Evolutionary conservation across 306 rosid genomes (phyloP).

Genomic region (Aeschynomene evenia): DNA sequence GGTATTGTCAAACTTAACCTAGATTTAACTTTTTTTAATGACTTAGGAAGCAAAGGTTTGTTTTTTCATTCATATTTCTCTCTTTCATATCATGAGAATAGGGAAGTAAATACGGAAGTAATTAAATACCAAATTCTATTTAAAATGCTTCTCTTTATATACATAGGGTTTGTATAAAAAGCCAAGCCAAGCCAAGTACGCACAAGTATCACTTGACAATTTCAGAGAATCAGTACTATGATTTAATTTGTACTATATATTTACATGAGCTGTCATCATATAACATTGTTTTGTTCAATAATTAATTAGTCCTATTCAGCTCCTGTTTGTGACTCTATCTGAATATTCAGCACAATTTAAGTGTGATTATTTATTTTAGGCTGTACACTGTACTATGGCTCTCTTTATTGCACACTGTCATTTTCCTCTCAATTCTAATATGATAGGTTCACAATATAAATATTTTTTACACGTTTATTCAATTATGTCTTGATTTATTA

Average conservation of each 20-base stretch:
- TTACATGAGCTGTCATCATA: conserved; percentile 14
- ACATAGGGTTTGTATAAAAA: not conserved
- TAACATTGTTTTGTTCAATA: not conserved
- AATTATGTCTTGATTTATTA: too few relatives aligned
- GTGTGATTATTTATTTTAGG: not conserved
- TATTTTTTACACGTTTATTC: too few relatives aligned
- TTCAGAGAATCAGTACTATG: not conserved
- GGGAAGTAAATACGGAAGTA: not conserved
- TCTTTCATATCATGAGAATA: too few relatives aligned
- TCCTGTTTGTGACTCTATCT: not conserved
- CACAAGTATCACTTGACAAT: not conserved
- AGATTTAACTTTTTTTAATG: too few relatives aligned
- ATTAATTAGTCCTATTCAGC: not conserved
- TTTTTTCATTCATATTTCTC: too few relatives aligned
- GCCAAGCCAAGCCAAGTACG: too few relatives aligned
- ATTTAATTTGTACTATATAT: too few relatives aligned
- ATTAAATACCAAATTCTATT: not conserved
- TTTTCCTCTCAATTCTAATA: too few relatives aligned
- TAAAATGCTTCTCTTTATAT: not conserved
- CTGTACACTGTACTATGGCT: not conserved
- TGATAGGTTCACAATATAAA: too few relatives aligned
- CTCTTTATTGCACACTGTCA: not conserved
- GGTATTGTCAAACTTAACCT: too few relatives aligned
- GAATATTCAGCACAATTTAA: not conserved
- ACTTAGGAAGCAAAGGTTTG: too few relatives aligned